A percentile compares a stretch with the other conserved stretches of the same genome.
Evolutionary conservation across 2,329 filamentous ascomycete genomes (phyloP).

Genomic region (Fusarium sp.): DNA sequence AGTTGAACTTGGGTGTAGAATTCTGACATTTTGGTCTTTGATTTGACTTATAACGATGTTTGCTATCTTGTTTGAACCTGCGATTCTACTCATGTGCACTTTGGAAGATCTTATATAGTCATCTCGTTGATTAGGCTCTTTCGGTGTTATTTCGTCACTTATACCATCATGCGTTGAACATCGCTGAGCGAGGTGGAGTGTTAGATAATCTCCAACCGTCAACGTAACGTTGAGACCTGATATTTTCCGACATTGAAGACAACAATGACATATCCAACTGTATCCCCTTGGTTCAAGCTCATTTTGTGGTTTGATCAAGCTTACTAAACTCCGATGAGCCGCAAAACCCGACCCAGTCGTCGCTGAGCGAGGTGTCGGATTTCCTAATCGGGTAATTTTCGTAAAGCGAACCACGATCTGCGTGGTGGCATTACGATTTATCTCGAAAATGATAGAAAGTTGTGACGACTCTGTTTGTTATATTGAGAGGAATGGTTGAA

Average conservation of each 20-base stretch:
- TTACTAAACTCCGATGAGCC: neutral
- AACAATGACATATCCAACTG: neutral
- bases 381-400: neutral
- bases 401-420: neutral
- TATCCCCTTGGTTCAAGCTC: rapidly evolving
- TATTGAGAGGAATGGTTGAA: rapidly evolving
- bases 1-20: neutral
- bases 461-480: rapidly evolving
- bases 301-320: too few species aligned
- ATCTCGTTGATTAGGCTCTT: neutral
- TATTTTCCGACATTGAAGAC: neutral
- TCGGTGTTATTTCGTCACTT: neutral
- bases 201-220: neutral
- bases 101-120: neutral
- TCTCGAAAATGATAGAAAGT: neutral
- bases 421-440: neutral
- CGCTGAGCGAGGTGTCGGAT: neutral
- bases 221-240: neutral
- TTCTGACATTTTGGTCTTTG: neutral
- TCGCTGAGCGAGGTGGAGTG: conserved; percentile 9
- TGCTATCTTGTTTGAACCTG: too few species aligned
- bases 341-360: neutral
- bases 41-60: neutral
- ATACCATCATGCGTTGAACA: neutral
- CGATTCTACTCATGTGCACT: too few species aligned